Conservation (phyloP, 768 basidiomycete species). For the Lactifluus rugatus region DNA sequence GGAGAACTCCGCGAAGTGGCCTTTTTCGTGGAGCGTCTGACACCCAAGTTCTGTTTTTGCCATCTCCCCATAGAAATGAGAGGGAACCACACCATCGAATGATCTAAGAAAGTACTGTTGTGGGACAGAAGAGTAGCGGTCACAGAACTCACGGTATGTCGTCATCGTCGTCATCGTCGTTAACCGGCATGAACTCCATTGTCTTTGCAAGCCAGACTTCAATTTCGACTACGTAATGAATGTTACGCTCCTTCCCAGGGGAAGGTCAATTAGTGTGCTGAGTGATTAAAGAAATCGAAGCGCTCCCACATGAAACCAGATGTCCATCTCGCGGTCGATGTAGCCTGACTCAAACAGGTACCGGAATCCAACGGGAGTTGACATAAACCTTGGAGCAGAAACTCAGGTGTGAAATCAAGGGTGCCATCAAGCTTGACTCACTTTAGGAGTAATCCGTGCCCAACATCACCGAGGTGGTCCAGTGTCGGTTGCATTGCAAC, state of each 20-base stretch:
- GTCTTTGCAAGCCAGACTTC: conserved; percentile 84
- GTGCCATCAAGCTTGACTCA: conserved; percentile 30
- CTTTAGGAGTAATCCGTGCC: conserved; percentile 82
- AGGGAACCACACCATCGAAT: conserved; percentile 81
- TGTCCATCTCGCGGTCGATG: conserved; percentile 90
- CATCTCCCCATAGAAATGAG: conserved; percentile 97
- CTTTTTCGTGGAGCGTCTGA: conserved; percentile 80
- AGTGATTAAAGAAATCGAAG: not conserved
- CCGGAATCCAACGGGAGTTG: conserved; percentile 83
- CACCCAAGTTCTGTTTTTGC: conserved; percentile 94
- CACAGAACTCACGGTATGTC: conserved; percentile 39
- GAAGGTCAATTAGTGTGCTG: conserved; percentile 8
- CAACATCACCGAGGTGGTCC: conserved; percentile 91
- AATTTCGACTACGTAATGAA: conserved; percentile 86
- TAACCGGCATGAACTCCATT: conserved; percentile 42
- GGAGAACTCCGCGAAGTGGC: conserved; percentile 85
- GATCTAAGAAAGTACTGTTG: conserved; percentile 31
- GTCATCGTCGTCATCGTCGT: conserved; percentile 62
- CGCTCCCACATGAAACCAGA: conserved; percentile 80
- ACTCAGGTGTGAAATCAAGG: not conserved
- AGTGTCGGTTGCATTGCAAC: conserved; percentile 92
- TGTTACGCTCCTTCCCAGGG: conserved; percentile 69
- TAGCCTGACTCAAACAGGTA: conserved; percentile 89
- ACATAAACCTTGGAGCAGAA: conserved; percentile 64
- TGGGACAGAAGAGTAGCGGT: not conserved